Base-by-base conservation (phyloP, 2,329 filamentous ascomycete species). In the Tothia fuscella region DNA sequence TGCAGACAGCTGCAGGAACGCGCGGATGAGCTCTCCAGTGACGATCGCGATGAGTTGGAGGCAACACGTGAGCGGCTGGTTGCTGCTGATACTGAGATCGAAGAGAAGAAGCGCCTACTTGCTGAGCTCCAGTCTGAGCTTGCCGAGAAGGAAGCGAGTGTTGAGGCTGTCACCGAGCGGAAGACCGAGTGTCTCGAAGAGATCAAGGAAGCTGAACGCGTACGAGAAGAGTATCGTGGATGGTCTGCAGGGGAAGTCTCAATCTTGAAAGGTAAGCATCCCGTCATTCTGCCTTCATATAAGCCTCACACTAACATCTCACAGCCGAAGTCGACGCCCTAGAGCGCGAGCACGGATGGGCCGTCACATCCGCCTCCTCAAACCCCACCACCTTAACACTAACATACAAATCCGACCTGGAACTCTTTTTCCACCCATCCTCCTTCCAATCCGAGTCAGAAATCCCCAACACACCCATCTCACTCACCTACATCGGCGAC, bases 201-300 rank as follows among this genome's bases (percentile, higher is more conserved):
- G 36, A 95, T 93, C 44, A 72, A 76, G 45, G 80, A 86, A 52
- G 84, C 88, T 0, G 87, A 95, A 58, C 79, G 78, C 48, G 70
- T 93, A 20, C 76, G 83, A 47, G 87, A 95, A 57, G 83, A 93
- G 53, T 93, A 82, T 56, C 78, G 88, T 41, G 88, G 89, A 29
- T 95, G 88, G 80, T 89, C 80, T 43, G 76, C 80, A 40, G 78
- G 72, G 21, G 91, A 96, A 61, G 84, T 96, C 48, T 73, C 73
- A 48, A 66, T 68, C 29, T 67, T 93, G n/a, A 87, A 88, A 71
- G 74, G 82, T 84, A 70, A 56, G 66, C 21, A 17, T n/a, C 14
- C 10, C n/a, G 3, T 54, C 17, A 14, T 17, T n/a, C 5, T 28
- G 16, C 14, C 20, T 12, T 12, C 14, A 32, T 5, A 26, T 10